A percentile compares a stretch with the other conserved stretches of the same genome.
Conservation (phyloP, 495 filamentous ascomycete genomes). For the Daldinia concentrica region DNA sequence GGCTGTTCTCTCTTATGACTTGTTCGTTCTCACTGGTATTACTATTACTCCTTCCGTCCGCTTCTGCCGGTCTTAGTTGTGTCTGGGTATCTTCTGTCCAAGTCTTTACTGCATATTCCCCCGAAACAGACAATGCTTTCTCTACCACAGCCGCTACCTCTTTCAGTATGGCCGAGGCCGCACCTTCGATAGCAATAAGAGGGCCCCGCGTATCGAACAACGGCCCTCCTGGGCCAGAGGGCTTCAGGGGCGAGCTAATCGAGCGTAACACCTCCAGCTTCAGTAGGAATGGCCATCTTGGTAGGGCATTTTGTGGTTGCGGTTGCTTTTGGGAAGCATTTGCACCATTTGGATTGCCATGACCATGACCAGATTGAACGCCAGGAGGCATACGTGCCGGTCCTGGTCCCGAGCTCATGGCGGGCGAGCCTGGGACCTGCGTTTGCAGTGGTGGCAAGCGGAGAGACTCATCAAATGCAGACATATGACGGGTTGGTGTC, state of each 20-base stretch:
- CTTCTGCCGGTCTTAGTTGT: constrained; percentile 43
- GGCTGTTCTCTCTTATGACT: constrained; percentile 14
- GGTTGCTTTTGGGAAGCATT: constrained; percentile 14
- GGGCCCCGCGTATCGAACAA: constrained; percentile 68
- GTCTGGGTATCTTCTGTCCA: constrained; percentile 54
- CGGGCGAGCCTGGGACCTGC: constrained; percentile 42
- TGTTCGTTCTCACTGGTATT: constrained; percentile 23
- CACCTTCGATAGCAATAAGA: constrained; percentile 84
- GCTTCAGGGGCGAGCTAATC: constrained; percentile 58
- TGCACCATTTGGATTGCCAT: constrained; percentile 31
- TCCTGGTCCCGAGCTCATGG: constrained; percentile 22
- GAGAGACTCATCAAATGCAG: constrained; percentile 55
- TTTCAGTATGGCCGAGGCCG: constrained; percentile 63
- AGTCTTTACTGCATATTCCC: constrained; percentile 67
- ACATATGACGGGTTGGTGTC: constrained; percentile 25
- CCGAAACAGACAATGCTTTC: constrained; percentile 63
- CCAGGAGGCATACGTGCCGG: constrained; percentile 16
- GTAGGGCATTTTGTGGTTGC: constrained; percentile 22
- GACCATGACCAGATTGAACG: background rate
- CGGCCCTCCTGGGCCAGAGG: constrained; percentile 53
- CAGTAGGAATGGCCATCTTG: constrained; percentile 38
- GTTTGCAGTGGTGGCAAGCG: constrained; percentile 70
- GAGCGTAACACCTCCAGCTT: constrained; percentile 50
- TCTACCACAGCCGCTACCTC: constrained; percentile 69
- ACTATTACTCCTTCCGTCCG: constrained; percentile 46